Conservation (phyloP, 306 rosid genomes). For the Quercus glauca region DNA sequence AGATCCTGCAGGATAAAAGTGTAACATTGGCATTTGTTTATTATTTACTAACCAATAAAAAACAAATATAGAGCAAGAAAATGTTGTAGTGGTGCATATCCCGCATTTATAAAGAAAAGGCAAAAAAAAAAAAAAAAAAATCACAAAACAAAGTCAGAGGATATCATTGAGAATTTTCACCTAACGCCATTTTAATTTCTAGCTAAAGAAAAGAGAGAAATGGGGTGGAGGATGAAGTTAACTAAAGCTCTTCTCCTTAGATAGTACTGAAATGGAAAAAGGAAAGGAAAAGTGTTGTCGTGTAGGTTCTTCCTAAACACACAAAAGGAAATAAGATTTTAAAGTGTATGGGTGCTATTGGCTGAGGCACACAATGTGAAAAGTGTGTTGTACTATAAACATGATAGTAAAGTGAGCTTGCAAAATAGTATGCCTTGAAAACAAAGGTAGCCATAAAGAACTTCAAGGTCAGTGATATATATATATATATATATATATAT, state of each 20-base stretch:
- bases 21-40: constrained; percentile 1
- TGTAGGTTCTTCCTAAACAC: not conserved
- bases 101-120: not conserved
- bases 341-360: not conserved
- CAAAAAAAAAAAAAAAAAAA: not conserved
- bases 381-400: too few species aligned
- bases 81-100: not conserved
- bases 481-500: too few species aligned
- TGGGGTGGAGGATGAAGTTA: too few species aligned
- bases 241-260: too few species aligned
- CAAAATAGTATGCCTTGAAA: not conserved
- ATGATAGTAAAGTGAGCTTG: not conserved
- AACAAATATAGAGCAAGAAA: not conserved
- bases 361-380: not conserved
- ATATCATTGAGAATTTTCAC: too few species aligned
- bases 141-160: too few species aligned
- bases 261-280: not conserved
- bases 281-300: not conserved
- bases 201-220: too few species aligned
- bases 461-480: not conserved
- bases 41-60: not conserved
- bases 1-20: constrained; percentile 47
- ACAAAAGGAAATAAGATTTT: not conserved
- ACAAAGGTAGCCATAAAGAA: not conserved
- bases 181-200: too few species aligned